Percentiles rank a stretch among this genome's conserved stretches.
phyloP scores from a whole-genome alignment of 2,329 filamentous ascomycete species.

The Capronia epimyces region DNA sequence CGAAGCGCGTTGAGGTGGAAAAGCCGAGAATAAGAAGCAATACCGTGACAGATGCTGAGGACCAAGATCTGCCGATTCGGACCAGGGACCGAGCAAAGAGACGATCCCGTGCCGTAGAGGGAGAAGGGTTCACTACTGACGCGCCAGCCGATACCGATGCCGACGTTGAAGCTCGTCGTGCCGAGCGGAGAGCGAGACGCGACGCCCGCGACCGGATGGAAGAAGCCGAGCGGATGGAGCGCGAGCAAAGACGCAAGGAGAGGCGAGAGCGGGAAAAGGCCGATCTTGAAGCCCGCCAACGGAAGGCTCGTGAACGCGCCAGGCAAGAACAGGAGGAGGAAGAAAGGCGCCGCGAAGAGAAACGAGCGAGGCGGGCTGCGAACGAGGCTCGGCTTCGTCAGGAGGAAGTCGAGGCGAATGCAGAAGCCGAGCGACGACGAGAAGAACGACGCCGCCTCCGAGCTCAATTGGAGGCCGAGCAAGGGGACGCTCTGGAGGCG shows the following conservation, averaged over 20 bases:
- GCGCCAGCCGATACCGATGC: constrained; percentile 50
- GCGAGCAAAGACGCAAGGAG: constrained; percentile 35
- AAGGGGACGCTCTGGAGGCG: constrained; percentile 16
- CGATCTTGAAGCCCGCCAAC: constrained; percentile 51
- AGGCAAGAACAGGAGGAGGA: constrained; percentile 56
- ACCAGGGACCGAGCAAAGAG: constrained; percentile 36
- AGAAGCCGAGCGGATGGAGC: constrained; percentile 34
- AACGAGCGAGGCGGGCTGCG: constrained; percentile 49
- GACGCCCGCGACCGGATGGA: constrained; percentile 39
- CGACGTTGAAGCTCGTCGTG: constrained; percentile 57
- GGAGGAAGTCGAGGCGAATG: constrained; percentile 33
- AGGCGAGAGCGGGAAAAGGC: constrained; percentile 50
- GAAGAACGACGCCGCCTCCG: constrained; percentile 31
- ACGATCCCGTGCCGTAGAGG: constrained; percentile 45
- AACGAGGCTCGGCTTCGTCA: constrained; percentile 33
- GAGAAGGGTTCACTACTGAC: constrained; percentile 43
- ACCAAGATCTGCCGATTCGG: constrained; percentile 22
- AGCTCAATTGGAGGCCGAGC: constrained; percentile 27
- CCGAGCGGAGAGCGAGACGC: constrained; percentile 56
- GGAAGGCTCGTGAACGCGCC: constrained; percentile 38
- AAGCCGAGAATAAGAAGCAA: constrained; percentile 28
- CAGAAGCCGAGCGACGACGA: constrained; percentile 38
- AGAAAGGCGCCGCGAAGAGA: constrained; percentile 52
- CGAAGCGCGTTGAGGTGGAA: constrained; percentile 37
- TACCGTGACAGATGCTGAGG: constrained; percentile 27